Evolutionary conservation across 768 basidiomycete genomes (phyloP).

Genomic region (Neoboletus brunneissimus): DNA sequence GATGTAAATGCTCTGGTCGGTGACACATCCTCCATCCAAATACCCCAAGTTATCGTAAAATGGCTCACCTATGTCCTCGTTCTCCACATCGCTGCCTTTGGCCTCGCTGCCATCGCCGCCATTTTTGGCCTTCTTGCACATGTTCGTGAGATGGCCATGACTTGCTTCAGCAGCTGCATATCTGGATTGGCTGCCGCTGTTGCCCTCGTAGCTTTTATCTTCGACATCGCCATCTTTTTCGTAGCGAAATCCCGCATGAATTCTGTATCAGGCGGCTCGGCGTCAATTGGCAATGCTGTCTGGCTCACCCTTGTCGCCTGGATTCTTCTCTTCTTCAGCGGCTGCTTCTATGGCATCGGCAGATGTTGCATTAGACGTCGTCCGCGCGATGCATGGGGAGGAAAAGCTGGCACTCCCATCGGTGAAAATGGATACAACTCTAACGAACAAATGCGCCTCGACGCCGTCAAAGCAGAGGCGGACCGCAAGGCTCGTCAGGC

Average conservation of each 20-base stretch:
- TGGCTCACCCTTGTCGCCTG: slow-evolving; percentile 91
- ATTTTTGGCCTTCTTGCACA: slow-evolving; percentile 87
- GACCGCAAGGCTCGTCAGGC: slow-evolving; percentile 74
- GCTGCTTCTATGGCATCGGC: slow-evolving; percentile 83
- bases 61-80: slow-evolving; percentile 95
- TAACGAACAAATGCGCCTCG: slow-evolving; percentile 66
- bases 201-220: slow-evolving; percentile 84
- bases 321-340: slow-evolving; percentile 84
- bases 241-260: slow-evolving; percentile 85
- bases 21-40: slow-evolving; percentile 58
- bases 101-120: slow-evolving; percentile 63
- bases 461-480: slow-evolving; percentile 83
- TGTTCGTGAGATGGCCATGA: slow-evolving; percentile 82
- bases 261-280: slow-evolving; percentile 63
- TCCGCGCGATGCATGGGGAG: slow-evolving; percentile 39
- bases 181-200: slow-evolving; percentile 78
- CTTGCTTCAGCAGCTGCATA: slow-evolving; percentile 76
- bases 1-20: slow-evolving; percentile 84
- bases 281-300: slow-evolving; percentile 81
- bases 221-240: slow-evolving; percentile 91
- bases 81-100: slow-evolving; percentile 86
- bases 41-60: slow-evolving; percentile 83
- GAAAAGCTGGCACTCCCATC: slow-evolving; percentile 31
- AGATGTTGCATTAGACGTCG: slow-evolving; percentile 77
- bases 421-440: slow-evolving; percentile 37